Evolutionary conservation across 1,284 basidiomycete species (phyloP), one percentile per base, ranked within the genome.

Genomic region (Schizopora paradoxa): DNA sequence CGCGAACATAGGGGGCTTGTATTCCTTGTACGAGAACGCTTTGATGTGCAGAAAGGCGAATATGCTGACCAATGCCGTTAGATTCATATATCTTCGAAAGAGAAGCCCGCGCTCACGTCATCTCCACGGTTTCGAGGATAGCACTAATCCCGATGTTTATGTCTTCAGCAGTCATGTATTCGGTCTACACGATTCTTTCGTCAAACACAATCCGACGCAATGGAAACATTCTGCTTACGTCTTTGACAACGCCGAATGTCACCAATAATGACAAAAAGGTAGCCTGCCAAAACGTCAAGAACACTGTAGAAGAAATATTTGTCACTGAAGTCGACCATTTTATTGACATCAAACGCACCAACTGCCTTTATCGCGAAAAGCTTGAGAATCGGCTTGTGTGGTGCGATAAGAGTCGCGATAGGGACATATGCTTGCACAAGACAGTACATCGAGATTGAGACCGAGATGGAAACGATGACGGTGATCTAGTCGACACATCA

Each of bases 381-480:
- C 58, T 88, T 88, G 33, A 89, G 65, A 13, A 90, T 60, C 2
- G 86, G 86, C 36, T 72, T 71, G 48, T 81, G 77, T 0, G 74
- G 77, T 10, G 73, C 67, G 25, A 91, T 67, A 40, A 78, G 66
- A 14, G 64, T 63, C 4, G 77, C 63, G 7, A 89, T 70, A 1
- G 76, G 66, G 14, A 86, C 55, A 58, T 87, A 89, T 16, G 89
- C 65, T 59, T 88, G 85, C n/a, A 90, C 66, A 41, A 90, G 64
- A 57, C 82, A 86, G 61, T 86, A 89, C 83, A 89, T 88, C 31
- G 85, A 83, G 29, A 88, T 59, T 0, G 85, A 74, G n/a, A 91
- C 86, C 0, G 84, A 87, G 33, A 86, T 59, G 1, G 82, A 83
- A 41, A 87, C 77, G 49, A 83, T 64, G 11, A 74, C 58, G 1